Conservation (phyloP, 2,329 filamentous ascomycete species). For the Sclerotinia nivalis region DNA sequence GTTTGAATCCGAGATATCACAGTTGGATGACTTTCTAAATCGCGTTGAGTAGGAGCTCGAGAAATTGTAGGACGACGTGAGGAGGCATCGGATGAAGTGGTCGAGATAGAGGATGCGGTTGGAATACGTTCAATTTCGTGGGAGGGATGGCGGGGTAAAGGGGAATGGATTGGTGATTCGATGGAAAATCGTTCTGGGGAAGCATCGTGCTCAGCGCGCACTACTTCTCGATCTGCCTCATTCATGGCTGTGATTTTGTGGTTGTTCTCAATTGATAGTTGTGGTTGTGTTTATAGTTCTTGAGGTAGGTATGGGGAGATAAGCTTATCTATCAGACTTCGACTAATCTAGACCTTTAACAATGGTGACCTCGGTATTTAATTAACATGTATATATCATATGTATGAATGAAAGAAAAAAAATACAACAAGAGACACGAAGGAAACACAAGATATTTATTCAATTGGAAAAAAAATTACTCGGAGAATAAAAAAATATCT, state of each 20-base stretch:
- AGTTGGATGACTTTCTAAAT: slow-evolving; percentile 69
- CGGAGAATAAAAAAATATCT: neutral
- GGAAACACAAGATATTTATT: neutral
- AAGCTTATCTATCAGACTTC: slow-evolving; percentile 4
- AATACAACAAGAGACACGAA: neutral
- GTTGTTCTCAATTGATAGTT: slow-evolving; percentile 3
- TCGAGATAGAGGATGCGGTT: slow-evolving; percentile 54
- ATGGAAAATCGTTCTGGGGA: slow-evolving; percentile 44
- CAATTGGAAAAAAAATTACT: neutral
- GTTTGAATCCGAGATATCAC: slow-evolving; percentile 72
- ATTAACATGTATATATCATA: neutral
- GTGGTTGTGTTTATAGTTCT: neutral
- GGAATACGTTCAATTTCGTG: slow-evolving; percentile 62
- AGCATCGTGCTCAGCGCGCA: slow-evolving; percentile 52
- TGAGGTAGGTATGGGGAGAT: slow-evolving; percentile 3
- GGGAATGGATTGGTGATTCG: slow-evolving; percentile 27
- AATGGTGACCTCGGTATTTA: neutral
- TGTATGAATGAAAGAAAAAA: slow-evolving; percentile 2
- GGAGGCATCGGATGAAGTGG: slow-evolving; percentile 39
- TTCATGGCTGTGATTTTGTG: slow-evolving; percentile 34
- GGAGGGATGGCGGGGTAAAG: slow-evolving; percentile 41
- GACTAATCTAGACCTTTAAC: neutral
- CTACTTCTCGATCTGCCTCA: slow-evolving; percentile 35
- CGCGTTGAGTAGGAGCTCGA: slow-evolving; percentile 62
- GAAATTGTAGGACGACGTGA: slow-evolving; percentile 52